These are phyloP conservation scores for Pseudogymnoascus sp. DNA, from an alignment of 2,329 filamentous ascomycete species.

Conservation along the genomic window DNA sequence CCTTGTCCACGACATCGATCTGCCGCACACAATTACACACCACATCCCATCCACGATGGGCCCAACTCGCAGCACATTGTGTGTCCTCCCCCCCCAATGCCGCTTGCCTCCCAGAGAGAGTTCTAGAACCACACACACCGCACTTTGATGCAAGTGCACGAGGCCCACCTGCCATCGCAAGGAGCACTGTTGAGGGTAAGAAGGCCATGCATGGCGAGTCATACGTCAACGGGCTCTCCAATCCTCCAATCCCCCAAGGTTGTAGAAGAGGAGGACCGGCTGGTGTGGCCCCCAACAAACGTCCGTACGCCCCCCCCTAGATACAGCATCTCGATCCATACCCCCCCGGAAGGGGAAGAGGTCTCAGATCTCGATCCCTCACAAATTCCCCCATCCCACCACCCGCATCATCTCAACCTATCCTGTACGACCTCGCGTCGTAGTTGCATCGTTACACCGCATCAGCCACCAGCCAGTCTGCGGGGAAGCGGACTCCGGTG, in stretches of 20 bases:
- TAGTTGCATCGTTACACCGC: background rate
- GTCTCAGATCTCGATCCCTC: background rate
- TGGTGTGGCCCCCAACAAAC: too few species aligned
- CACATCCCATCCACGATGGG: background rate
- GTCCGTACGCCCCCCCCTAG: background rate
- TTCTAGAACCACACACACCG: conserved; percentile 10
- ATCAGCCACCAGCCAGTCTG: background rate
- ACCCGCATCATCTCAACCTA: background rate
- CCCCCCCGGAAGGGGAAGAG: background rate
- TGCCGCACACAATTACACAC: background rate
- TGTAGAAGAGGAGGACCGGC: too few species aligned
- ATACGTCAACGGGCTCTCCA: background rate
- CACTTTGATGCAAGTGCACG: background rate
- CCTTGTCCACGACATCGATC: background rate
- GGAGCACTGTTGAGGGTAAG: background rate
- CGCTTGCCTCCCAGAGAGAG: background rate
- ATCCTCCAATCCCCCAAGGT: background rate
- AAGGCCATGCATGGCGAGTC: background rate
- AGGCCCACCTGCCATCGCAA: background rate
- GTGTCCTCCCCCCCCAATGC: background rate
- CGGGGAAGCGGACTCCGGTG: background rate
- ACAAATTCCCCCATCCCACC: background rate
- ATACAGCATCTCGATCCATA: background rate
- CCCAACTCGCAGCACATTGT: background rate
- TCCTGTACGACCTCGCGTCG: background rate